Percentiles rank a stretch among this genome's conserved stretches.
Evolutionary conservation across 2,329 filamentous ascomycete species (phyloP).

Genomic region (Teratosphaeria zuluensis): DNA sequence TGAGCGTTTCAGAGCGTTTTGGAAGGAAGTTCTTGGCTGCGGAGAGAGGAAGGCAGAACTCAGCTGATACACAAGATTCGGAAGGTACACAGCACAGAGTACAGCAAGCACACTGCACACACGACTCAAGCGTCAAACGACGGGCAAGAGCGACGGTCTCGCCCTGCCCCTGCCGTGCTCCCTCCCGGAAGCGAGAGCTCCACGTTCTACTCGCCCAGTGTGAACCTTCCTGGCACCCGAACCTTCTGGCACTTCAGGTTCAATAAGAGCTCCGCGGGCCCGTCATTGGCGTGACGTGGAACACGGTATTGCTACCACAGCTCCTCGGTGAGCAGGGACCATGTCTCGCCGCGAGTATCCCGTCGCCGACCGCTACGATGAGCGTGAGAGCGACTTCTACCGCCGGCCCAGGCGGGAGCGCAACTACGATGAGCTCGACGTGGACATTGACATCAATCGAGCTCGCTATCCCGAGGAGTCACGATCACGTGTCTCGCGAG

Average conservation of each 20-base stretch:
- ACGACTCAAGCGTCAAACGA: background rate
- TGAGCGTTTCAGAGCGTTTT: background rate
- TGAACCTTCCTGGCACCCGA: background rate
- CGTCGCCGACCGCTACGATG: slow-evolving; percentile 37
- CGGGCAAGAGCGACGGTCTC: background rate
- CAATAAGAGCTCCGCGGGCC: too few relatives aligned
- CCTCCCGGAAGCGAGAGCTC: background rate
- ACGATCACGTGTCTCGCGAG: slow-evolving; percentile 8
- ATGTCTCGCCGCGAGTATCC: slow-evolving; percentile 24
- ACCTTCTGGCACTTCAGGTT: background rate
- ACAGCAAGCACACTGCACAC: background rate
- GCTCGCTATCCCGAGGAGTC: slow-evolving; percentile 11
- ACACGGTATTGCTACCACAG: background rate
- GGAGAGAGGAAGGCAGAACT: background rate
- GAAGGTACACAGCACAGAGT: background rate
- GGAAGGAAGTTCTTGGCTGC: background rate
- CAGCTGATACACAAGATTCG: background rate
- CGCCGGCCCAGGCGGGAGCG: slow-evolving; percentile 27
- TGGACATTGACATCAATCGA: slow-evolving; percentile 32
- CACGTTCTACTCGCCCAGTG: too few relatives aligned
- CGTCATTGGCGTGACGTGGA: background rate
- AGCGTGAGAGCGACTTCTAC: slow-evolving; percentile 33
- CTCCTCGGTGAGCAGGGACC: background rate
- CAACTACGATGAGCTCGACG: slow-evolving; percentile 42
- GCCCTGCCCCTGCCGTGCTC: background rate